Conservation (phyloP, 2,329 filamentous ascomycete genomes). For the Alternaria postmessia region DNA sequence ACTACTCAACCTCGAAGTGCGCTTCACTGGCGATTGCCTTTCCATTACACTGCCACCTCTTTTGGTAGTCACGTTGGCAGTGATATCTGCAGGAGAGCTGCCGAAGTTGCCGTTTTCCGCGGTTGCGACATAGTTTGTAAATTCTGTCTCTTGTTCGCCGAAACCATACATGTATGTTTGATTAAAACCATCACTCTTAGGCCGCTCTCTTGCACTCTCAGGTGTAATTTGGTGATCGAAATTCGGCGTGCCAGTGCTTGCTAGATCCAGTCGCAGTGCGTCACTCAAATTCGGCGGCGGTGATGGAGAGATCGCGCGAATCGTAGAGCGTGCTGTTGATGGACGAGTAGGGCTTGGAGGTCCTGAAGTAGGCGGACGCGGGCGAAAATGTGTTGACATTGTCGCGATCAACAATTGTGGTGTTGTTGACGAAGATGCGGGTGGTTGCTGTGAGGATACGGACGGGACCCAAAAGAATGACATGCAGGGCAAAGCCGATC, state of each 20-base stretch:
- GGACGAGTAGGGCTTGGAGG: constrained; percentile 29
- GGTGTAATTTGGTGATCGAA: not conserved
- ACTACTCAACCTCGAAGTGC: not conserved
- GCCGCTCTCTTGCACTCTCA: not conserved
- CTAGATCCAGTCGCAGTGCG: constrained; percentile 12
- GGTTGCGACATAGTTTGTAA: not conserved
- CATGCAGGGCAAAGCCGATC: constrained; percentile 6
- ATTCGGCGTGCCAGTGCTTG: constrained; percentile 5
- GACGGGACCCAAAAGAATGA: not conserved
- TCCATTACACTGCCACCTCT: constrained; percentile 4
- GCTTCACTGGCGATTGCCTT: constrained; percentile 14
- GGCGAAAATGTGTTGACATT: constrained; percentile 13
- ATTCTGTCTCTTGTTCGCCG: not conserved
- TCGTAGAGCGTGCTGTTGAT: constrained; percentile 34
- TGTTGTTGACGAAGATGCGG: not conserved
- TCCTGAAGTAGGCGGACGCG: constrained; percentile 20
- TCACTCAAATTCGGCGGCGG: constrained; percentile 26
- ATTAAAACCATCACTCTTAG: not conserved
- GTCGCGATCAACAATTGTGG: not conserved
- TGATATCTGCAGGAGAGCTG: not conserved
- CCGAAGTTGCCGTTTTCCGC: not conserved
- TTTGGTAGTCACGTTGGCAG: constrained; percentile 5
- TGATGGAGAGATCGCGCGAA: constrained; percentile 40
- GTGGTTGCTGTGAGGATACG: not conserved
- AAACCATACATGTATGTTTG: not conserved